Conservation (phyloP, 2,329 filamentous ascomycete genomes). For the Diaporthe batatas region DNA sequence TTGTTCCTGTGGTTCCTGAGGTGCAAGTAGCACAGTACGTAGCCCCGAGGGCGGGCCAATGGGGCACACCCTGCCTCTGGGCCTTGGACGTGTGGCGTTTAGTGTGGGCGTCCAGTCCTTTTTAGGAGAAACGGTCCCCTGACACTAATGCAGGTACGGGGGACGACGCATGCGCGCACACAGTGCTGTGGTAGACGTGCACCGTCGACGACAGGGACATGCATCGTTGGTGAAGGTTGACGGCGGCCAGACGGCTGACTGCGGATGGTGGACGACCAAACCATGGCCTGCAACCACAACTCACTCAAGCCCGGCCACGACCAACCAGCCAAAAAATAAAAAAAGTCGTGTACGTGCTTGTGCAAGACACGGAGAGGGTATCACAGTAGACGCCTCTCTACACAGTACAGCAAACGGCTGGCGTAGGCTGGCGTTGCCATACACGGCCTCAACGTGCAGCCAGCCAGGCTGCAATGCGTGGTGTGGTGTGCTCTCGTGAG, state of each 20-base stretch:
- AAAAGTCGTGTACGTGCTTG: slow-evolving; percentile 1
- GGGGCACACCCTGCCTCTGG: slow-evolving; percentile 16
- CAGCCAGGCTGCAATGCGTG: neutral
- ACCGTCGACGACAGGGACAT: slow-evolving; percentile 32
- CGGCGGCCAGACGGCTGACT: slow-evolving; percentile 29
- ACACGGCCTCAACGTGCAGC: neutral
- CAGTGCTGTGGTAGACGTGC: slow-evolving; percentile 36
- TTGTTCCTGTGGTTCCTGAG: slow-evolving; percentile 25
- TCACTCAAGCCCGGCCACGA: neutral
- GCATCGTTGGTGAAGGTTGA: slow-evolving; percentile 29
- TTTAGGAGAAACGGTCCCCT: slow-evolving; percentile 43
- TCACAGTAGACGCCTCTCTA: neutral
- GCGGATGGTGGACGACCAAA: slow-evolving; percentile 27
- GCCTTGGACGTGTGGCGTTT: slow-evolving; percentile 35
- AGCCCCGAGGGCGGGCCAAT: slow-evolving; percentile 33
- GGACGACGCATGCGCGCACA: slow-evolving; percentile 32
- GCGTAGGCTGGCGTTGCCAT: neutral
- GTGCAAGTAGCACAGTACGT: slow-evolving; percentile 14
- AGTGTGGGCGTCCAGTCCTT: slow-evolving; percentile 40
- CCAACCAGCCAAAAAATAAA: neutral
- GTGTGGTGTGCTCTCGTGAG: slow-evolving; percentile 10
- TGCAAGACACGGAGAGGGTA: neutral
- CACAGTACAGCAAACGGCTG: neutral
- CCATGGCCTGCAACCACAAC: slow-evolving; percentile 15
- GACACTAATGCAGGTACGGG: slow-evolving; percentile 44